phyloP scores from a whole-genome alignment of 2,329 filamentous ascomycete genomes.

The Erysiphe pulchra region DNA sequence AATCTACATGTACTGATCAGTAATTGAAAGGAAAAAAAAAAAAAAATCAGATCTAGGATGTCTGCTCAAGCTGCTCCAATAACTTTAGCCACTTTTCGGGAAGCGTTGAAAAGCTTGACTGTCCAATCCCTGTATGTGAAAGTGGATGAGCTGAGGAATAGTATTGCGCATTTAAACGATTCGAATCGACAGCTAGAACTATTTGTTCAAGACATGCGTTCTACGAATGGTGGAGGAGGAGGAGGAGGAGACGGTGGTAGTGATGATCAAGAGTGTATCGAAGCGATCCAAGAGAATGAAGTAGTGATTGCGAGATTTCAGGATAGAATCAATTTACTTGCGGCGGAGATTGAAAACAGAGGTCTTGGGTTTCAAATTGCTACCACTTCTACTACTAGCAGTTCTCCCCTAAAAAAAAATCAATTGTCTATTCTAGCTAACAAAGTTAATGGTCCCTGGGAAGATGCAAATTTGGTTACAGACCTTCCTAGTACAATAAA shows the following conservation, averaged over 20 bases:
- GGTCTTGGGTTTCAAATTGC: constrained; percentile 24
- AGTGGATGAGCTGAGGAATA: constrained; percentile 50
- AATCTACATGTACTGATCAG: too few relatives aligned
- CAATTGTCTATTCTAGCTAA: too few relatives aligned
- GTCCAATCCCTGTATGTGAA: constrained; percentile 41
- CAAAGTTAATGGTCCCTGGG: too few relatives aligned
- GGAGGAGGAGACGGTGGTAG: constrained; percentile 11
- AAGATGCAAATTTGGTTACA: too few relatives aligned
- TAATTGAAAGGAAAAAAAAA: too few relatives aligned
- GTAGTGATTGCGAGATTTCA: constrained; percentile 41
- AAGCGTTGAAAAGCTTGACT: constrained; percentile 40
- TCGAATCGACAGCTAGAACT: constrained; percentile 49
- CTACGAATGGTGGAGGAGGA: too few relatives aligned
- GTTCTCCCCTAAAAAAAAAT: too few relatives aligned
- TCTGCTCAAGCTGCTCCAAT: constrained; percentile 38
- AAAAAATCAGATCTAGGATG: constrained; percentile 23
- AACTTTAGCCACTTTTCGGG: constrained; percentile 33
- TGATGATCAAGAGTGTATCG: constrained; percentile 44
- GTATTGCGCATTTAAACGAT: constrained; percentile 44
- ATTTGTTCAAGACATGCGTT: constrained; percentile 23
- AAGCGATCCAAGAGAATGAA: constrained; percentile 50
- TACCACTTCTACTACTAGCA: too few relatives aligned
- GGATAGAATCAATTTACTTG: constrained; percentile 36
- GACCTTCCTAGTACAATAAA: too few relatives aligned
- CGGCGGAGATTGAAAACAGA: constrained; percentile 30